A percentile compares a stretch with the other conserved stretches of the same genome.
Conservation (phyloP, 2,329 filamentous ascomycete genomes). For the Arthrobotrys sphaeroides region DNA sequence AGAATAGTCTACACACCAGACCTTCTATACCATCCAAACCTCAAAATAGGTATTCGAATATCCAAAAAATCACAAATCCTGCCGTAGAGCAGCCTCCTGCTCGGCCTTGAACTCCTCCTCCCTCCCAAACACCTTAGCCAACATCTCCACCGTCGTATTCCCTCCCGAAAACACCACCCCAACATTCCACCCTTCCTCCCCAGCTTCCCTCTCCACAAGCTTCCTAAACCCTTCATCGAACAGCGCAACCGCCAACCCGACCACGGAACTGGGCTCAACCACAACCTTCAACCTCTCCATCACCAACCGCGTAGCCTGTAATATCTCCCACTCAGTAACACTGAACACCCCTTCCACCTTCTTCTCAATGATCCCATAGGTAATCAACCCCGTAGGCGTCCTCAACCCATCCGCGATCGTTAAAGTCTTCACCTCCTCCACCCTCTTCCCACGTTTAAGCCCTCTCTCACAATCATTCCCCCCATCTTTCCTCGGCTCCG, state of each 20-base stretch:
- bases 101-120: constrained; percentile 44
- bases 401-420: constrained; percentile 90
- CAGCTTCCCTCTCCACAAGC: constrained; percentile 69
- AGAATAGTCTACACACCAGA: too few species aligned
- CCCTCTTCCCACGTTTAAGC: constrained; percentile 67
- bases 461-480: constrained; percentile 83
- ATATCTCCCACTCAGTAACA: constrained; percentile 84
- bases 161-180: constrained; percentile 58
- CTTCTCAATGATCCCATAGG: constrained; percentile 59
- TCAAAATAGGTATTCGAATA: too few species aligned
- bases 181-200: constrained; percentile 76
- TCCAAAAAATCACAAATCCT: background rate
- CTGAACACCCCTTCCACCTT: constrained; percentile 76
- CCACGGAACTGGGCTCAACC: constrained; percentile 86
- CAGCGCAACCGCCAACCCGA: constrained; percentile 82
- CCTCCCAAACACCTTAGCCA: constrained; percentile 55
- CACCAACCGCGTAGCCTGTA: constrained; percentile 77
- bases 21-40: too few species aligned
- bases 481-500: constrained; percentile 83
- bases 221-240: constrained; percentile 84
- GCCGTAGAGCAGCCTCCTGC: constrained; percentile 23
- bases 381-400: constrained; percentile 71
- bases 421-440: constrained; percentile 75
- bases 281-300: constrained; percentile 90
- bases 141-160: constrained; percentile 58